Base-by-base conservation (phyloP, 2,329 filamentous ascomycete species). In the Cladosporium sp. region DNA sequence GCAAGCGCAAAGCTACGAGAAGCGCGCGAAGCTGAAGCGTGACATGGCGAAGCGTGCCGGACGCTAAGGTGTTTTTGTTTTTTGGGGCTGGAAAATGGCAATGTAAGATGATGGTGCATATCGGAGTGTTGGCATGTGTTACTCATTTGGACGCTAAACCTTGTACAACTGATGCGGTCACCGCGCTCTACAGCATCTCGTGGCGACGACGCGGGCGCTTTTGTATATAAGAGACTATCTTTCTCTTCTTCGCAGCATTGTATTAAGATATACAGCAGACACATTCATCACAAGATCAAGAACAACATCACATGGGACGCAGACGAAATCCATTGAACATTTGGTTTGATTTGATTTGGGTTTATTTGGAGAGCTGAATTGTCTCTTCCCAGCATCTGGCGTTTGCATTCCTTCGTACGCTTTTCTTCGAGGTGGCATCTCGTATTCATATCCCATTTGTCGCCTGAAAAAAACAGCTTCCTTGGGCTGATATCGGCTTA, bases 1-100 rank as follows among this genome's bases (percentile, higher is more conserved):
- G 29, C 69, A 70, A 63, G 70, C 74, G 67, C 70, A 69, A 62
- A 70, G 73, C 69, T 75, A 74, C 66, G 71, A 70, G 68, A 62
- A 66, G 64, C 67, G 65, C 57, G 70, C 68, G 50, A 66, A 66
- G 65, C 55, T 62, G 44, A 64, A 58, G 61, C 57, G 60, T 12
- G 59, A 64, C 21, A 49, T 57, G 57, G 49, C 29, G 29, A 53
- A 59, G 63, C 28, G 59, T 40, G 55, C 21, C 18, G n/a, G 55
- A 3, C 28, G 55, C 5, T 57, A 57, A 35, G n/a, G 28, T 8
- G 33, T 14, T 26, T 12, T 6, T 3, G 33, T 10, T 7, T 14
- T 16, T 35, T 2, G 12, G 16, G 11, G 6, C 26, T 26, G 23
- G 14, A 14, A 21, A 28, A 18, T n/a, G 31, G 6, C 10, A 10